Percentiles rank a stretch among this genome's conserved stretches.
Conservation (phyloP, 352 stramenopile species). For the Saprolegnia diclina region DNA sequence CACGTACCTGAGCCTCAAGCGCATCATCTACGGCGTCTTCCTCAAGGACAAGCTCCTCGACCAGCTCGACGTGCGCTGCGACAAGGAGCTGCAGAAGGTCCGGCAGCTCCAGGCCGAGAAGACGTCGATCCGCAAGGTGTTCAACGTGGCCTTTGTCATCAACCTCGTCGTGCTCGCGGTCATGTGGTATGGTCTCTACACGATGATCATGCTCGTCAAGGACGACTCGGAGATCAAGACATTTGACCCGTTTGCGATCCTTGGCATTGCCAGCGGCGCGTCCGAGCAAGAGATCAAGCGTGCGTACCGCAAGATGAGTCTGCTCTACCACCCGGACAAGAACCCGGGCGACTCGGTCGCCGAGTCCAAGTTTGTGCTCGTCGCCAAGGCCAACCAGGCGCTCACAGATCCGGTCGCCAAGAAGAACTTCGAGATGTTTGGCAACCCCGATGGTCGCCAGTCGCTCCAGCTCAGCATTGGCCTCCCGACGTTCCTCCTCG, state of each 20-base stretch:
- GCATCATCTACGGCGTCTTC: conserved; percentile 86
- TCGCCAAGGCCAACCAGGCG: conserved; percentile 92
- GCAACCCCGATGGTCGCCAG: conserved; percentile 98
- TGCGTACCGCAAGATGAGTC: conserved; percentile 90
- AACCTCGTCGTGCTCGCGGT: conserved; percentile 65
- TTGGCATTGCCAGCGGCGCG: conserved; percentile 89
- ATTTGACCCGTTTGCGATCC: conserved; percentile 97
- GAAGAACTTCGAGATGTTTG: conserved; percentile 98
- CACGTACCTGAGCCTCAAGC: conserved; percentile 85
- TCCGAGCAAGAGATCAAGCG: conserved; percentile 94
- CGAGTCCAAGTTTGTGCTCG: conserved; percentile 99
- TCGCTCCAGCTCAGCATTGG: conserved; percentile 94
- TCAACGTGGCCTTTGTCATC: conserved; percentile 65
- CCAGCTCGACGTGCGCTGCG: conserved; percentile 70
- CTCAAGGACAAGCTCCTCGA: conserved; percentile 85
- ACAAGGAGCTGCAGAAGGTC: conserved; percentile 78
- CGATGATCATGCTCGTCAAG: conserved; percentile 87
- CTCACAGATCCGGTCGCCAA: conserved; percentile 95
- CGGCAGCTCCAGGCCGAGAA: conserved; percentile 82
- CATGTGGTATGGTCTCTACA: conserved; percentile 85
- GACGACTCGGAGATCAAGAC: conserved; percentile 97
- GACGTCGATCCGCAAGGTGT: conserved; percentile 77
- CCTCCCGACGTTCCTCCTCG: conserved; percentile 95
- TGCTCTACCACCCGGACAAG: conserved; percentile 93
- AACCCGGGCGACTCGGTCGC: conserved; percentile 95